Percentiles rank a stretch among this genome's conserved stretches.
phyloP scores from a whole-genome alignment of 768 basidiomycete species.

The Rhodotorula babjevae region DNA sequence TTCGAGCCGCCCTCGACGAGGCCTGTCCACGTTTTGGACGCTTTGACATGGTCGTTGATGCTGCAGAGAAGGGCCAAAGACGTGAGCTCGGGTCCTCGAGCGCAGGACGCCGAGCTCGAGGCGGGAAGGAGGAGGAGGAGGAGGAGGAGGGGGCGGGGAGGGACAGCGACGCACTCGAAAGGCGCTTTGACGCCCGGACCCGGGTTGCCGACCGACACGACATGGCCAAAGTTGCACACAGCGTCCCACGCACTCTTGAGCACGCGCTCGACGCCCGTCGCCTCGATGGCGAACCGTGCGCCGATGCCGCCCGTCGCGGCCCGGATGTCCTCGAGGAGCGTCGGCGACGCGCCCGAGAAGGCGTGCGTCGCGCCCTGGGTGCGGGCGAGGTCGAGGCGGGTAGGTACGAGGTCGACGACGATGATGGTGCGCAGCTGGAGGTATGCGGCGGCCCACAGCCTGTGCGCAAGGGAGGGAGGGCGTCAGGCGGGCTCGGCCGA shows the following conservation, averaged over 20 bases:
- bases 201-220: conserved; percentile 18
- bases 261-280: conserved; percentile 33
- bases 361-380: conserved; percentile 36
- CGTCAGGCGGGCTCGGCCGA: not conserved
- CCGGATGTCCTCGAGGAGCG: conserved; percentile 23
- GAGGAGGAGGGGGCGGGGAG: no score
- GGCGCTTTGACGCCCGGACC: conserved; percentile 20
- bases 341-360: conserved; percentile 26
- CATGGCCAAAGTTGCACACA: conserved; percentile 8
- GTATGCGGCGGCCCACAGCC: conserved; percentile 34
- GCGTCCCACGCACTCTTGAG: conserved; percentile 31
- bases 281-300: conserved; percentile 36
- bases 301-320: conserved; percentile 32
- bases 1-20: conserved; percentile 39
- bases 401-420: conserved; percentile 39
- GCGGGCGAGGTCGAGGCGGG: conserved; percentile 30
- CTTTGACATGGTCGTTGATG: conserved; percentile 31
- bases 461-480: not conserved
- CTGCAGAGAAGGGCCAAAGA: not conserved
- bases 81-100: no score
- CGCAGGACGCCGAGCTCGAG: no score
- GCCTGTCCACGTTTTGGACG: conserved; percentile 15
- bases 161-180: not conserved
- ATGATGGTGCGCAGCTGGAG: conserved; percentile 33
- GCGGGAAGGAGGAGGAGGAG: not conserved